Percentiles rank a stretch among this genome's conserved stretches.
Evolutionary conservation across 2,329 filamentous ascomycete species (phyloP).

Genomic region (Teratosphaeria zuluensis): DNA sequence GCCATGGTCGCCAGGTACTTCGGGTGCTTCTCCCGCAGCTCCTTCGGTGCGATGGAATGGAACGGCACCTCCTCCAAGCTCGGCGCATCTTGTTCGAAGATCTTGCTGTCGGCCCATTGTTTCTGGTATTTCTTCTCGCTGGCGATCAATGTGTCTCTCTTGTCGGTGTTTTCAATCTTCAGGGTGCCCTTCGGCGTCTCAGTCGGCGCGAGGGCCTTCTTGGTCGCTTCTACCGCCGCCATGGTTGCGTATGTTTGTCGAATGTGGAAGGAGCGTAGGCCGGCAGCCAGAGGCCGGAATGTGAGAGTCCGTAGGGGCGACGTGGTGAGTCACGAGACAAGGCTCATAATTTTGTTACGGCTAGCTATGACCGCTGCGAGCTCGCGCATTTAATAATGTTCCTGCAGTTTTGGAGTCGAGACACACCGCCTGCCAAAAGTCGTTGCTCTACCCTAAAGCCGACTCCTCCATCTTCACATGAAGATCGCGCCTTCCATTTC

Average conservation of each 20-base stretch:
- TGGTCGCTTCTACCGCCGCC: conserved; percentile 42
- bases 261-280: conserved; percentile 15
- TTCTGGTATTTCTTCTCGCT: conserved; percentile 89
- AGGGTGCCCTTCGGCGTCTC: conserved; percentile 50
- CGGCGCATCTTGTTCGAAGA: conserved; percentile 84
- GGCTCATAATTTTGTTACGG: not conserved
- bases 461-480: not conserved
- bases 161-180: conserved; percentile 70
- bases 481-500: not conserved
- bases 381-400: not conserved
- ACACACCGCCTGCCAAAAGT: conserved; percentile 4
- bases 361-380: not conserved
- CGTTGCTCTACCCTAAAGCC: not conserved
- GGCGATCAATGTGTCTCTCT: conserved; percentile 70
- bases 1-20: conserved; percentile 84
- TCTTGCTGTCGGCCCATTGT: conserved; percentile 63
- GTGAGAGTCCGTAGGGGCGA: conserved; percentile 12
- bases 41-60: conserved; percentile 60
- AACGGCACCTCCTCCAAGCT: conserved; percentile 67
- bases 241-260: conserved; percentile 22
- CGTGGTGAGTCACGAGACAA: conserved; percentile 15
- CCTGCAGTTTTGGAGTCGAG: not conserved
- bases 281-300: conserved; percentile 21
- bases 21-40: conserved; percentile 70
- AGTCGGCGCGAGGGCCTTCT: conserved; percentile 46